phyloP scores from a whole-genome alignment of 805 yeast genomes.

The Isabelozyma heimii region DNA sequence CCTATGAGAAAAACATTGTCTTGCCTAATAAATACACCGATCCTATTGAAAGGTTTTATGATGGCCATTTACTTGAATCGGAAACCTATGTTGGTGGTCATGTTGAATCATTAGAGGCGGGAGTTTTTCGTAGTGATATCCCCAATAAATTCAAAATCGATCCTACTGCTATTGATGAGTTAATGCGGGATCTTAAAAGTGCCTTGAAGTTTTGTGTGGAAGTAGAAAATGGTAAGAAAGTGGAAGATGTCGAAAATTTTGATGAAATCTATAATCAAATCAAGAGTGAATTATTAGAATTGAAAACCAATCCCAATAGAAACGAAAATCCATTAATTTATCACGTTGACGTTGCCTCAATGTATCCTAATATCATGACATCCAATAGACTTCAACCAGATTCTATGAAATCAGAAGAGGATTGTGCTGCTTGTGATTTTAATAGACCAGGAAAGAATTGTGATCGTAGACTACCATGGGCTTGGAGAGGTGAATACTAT shows the following conservation, averaged over 20 bases:
- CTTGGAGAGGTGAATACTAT: constrained; percentile 96
- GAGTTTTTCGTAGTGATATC: constrained; percentile 91
- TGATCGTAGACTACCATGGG: constrained; percentile 90
- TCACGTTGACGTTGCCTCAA: constrained; percentile 98
- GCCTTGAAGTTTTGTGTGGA: constrained; percentile 81
- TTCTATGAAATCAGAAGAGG: constrained; percentile 91
- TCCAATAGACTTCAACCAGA: constrained; percentile 97
- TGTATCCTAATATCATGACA: constrained; percentile 99
- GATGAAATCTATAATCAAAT: constrained; percentile 70
- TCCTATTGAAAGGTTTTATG: constrained; percentile 90
- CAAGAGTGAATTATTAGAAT: constrained; percentile 48
- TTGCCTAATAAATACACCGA: constrained; percentile 93
- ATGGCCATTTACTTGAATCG: constrained; percentile 89
- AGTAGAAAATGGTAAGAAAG: constrained; percentile 69
- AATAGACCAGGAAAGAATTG: constrained; percentile 93
- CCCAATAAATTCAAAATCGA: constrained; percentile 74
- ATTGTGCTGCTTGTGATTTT: constrained; percentile 97
- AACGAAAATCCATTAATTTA: constrained; percentile 83
- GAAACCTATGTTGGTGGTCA: constrained; percentile 99
- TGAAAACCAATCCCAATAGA: constrained; percentile 63
- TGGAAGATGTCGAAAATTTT: constrained; percentile 79
- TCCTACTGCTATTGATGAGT: constrained; percentile 77
- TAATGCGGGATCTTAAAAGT: constrained; percentile 65
- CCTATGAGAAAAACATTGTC: constrained; percentile 71
- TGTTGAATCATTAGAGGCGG: constrained; percentile 96